These are phyloP conservation scores for Krasilnikovozyma curviuscula DNA, from an alignment of 768 basidiomycete species.

Conservation along the genomic window DNA sequence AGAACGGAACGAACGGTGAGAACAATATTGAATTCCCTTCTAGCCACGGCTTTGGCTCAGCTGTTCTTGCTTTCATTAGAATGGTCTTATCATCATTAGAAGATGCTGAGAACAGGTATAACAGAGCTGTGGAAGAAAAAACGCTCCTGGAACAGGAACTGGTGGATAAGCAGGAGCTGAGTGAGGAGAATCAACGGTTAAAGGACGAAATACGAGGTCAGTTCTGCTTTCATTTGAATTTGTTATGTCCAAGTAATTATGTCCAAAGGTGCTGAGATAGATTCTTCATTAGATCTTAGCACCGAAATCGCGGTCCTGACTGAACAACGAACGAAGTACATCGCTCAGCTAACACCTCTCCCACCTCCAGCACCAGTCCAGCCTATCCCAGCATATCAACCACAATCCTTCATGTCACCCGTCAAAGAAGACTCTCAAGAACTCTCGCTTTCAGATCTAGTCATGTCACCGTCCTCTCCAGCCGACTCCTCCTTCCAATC, in stretches of 20 bases:
- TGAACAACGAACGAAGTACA: too few species aligned
- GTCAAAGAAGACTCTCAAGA: slow-evolving; percentile 34
- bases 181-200: slow-evolving; percentile 75
- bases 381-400: slow-evolving; percentile 14
- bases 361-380: slow-evolving; percentile 16
- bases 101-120: slow-evolving; percentile 63
- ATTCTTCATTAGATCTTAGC: slow-evolving; percentile 44
- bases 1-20: slow-evolving; percentile 67
- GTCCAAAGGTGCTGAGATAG: background rate
- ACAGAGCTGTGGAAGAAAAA: slow-evolving; percentile 83
- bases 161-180: slow-evolving; percentile 67
- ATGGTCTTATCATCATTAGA: slow-evolving; percentile 23
- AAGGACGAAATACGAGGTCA: slow-evolving; percentile 83
- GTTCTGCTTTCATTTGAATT: slow-evolving; percentile 16
- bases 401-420: slow-evolving; percentile 25
- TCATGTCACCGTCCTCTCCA: background rate
- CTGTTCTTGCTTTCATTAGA: background rate
- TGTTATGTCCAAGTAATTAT: background rate
- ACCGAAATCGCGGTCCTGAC: slow-evolving; percentile 65
- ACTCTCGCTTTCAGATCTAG: slow-evolving; percentile 10
- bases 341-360: slow-evolving; percentile 30
- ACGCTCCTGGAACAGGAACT: slow-evolving; percentile 91
- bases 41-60: background rate
- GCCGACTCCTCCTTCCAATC: background rate
- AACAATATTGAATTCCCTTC: background rate